Evolutionary conservation across 177 flowering plant genomes (phyloP).

Genomic region (Vitis hybrid): DNA sequence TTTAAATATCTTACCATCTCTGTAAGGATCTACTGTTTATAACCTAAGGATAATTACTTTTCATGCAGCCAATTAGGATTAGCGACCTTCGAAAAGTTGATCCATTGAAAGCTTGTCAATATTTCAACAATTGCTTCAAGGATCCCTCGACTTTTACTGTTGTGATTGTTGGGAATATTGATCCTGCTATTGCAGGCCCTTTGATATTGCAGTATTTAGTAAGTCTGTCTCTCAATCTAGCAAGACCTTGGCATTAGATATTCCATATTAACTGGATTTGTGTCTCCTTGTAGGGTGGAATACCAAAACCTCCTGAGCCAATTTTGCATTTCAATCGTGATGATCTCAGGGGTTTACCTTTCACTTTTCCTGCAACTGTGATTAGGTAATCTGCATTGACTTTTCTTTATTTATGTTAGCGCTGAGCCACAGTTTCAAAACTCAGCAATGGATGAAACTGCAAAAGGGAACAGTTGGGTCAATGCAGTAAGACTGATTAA

Average conservation of each 20-base stretch:
- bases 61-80: conserved; percentile 72
- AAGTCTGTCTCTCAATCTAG: conserved; percentile 19
- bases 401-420: neutral
- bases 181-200: conserved; percentile 66
- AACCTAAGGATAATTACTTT: conserved; percentile 6
- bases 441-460: neutral
- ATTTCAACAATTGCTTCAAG: conserved; percentile 81
- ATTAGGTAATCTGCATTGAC: conserved; percentile 43
- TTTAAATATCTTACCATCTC: neutral
- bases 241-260: neutral
- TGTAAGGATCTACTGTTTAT: neutral
- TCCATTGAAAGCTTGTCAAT: conserved; percentile 79
- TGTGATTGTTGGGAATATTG: conserved; percentile 88
- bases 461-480: too few relatives aligned
- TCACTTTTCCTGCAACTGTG: conserved; percentile 68
- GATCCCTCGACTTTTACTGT: conserved; percentile 93
- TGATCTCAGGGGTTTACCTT: conserved; percentile 84
- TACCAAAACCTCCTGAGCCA: conserved; percentile 75
- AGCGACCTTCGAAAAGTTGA: conserved; percentile 76
- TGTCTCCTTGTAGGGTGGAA: conserved; percentile 74
- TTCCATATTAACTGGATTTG: conserved; percentile 16
- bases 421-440: neutral
- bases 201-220: conserved; percentile 85
- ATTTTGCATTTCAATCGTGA: conserved; percentile 70
- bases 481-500: too few relatives aligned